Percentiles rank a stretch among this genome's conserved stretches.
phyloP scores from a whole-genome alignment of 2,329 filamentous ascomycete species.

The Emergomyces orientalis region DNA sequence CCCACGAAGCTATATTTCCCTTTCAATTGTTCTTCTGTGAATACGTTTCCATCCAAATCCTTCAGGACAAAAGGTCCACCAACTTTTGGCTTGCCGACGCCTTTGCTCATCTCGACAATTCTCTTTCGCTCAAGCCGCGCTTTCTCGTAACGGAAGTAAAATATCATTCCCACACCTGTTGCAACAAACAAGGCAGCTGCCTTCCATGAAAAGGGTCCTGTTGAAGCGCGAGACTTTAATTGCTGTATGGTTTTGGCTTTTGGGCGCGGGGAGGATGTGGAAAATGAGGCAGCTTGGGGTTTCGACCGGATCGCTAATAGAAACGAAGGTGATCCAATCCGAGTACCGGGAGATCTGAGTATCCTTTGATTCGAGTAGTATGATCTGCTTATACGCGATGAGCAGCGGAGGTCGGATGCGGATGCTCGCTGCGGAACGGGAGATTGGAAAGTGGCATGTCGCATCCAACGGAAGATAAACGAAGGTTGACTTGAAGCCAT shows the following conservation, averaged over 20 bases:
- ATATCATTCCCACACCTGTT: conserved; percentile 65
- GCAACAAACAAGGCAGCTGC: conserved; percentile 75
- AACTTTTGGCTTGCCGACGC: conserved; percentile 84
- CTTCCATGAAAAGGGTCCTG: conserved; percentile 78
- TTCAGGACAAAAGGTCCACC: conserved; percentile 75
- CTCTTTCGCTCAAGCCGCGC: conserved; percentile 79
- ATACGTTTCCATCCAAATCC: conserved; percentile 69
- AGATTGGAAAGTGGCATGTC: neutral
- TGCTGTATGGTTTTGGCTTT: conserved; percentile 33
- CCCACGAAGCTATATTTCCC: conserved; percentile 60
- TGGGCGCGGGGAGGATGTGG: conserved; percentile 22
- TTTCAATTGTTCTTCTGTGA: conserved; percentile 71
- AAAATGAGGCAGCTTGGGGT: neutral
- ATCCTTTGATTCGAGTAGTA: neutral
- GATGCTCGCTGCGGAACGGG: neutral
- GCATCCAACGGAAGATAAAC: neutral
- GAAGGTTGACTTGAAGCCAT: neutral
- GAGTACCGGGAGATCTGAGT: neutral
- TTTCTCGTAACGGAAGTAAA: conserved; percentile 94
- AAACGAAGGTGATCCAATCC: neutral
- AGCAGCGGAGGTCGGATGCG: neutral
- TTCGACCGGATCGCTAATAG: neutral
- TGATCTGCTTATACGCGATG: neutral
- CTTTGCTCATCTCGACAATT: conserved; percentile 85
- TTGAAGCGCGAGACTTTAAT: conserved; percentile 31